A percentile compares a stretch with the other conserved stretches of the same genome.
Conservation (phyloP, 805 yeast genomes). For the Metschnikowia peoriensis region DNA sequence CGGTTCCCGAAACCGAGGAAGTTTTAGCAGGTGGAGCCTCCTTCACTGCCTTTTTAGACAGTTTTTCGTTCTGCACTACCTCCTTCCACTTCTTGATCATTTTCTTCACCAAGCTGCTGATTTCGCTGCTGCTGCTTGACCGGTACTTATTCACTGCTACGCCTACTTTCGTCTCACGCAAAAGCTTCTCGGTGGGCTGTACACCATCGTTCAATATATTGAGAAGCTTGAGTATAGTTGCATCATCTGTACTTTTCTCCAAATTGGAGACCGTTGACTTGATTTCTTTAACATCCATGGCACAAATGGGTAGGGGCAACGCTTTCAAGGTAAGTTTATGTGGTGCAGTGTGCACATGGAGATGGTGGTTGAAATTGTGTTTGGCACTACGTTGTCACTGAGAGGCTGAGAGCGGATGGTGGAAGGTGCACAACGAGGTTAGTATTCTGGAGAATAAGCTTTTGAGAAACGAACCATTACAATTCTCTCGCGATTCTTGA, state of each 20-base stretch:
- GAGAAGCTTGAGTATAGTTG: constrained; percentile 64
- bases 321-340: neutral
- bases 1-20: constrained; percentile 3
- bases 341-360: neutral
- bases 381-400: neutral
- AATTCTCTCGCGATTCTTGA: no score
- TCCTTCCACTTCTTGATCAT: constrained; percentile 91
- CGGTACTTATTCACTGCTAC: constrained; percentile 91
- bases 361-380: neutral
- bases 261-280: constrained; percentile 64
- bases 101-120: constrained; percentile 69
- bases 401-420: neutral
- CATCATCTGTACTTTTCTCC: constrained; percentile 67
- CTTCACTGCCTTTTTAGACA: constrained; percentile 28
- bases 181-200: constrained; percentile 77
- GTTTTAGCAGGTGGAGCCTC: constrained; percentile 6
- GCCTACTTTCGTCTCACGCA: constrained; percentile 95
- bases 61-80: constrained; percentile 68
- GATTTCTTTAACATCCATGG: constrained; percentile 74
- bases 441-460: no score
- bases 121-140: constrained; percentile 61
- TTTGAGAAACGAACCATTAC: no score
- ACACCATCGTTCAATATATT: constrained; percentile 66
- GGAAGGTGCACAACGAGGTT: no score
- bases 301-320: neutral